Evolutionary conservation across 73 alveolate species (phyloP).

Genomic region (Halteria grandinella): DNA sequence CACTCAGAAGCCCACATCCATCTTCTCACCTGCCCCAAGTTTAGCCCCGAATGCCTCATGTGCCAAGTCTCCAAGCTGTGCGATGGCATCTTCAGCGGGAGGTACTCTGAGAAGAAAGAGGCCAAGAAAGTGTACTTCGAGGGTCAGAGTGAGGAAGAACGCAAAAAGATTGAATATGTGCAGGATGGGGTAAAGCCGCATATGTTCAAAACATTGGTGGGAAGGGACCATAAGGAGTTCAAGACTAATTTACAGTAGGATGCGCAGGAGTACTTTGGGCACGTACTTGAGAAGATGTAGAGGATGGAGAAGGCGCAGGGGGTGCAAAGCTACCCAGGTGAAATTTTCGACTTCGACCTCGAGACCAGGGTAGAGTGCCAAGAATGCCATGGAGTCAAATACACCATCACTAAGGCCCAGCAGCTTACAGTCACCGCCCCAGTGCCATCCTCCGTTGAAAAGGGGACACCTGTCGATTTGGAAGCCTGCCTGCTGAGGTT

Average conservation of each 20-base stretch:
- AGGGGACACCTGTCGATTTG: constrained; percentile 66
- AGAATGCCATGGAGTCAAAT: constrained; percentile 91
- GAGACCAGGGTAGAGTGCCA: constrained; percentile 88
- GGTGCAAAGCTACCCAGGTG: constrained; percentile 74
- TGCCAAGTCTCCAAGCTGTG: constrained; percentile 94
- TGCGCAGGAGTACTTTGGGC: constrained; percentile 95
- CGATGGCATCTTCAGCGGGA: constrained; percentile 94
- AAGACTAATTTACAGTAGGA: constrained; percentile 95
- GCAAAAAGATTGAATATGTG: constrained; percentile 68
- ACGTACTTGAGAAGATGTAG: constrained; percentile 81
- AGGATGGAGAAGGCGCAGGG: constrained; percentile 74
- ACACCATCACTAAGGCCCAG: constrained; percentile 29
- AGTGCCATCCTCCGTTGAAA: constrained; percentile 35
- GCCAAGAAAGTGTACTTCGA: constrained; percentile 69
- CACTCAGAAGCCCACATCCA: constrained; percentile 79
- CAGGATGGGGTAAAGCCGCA: constrained; percentile 97
- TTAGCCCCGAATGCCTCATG: constrained; percentile 83
- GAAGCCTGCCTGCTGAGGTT: constrained; percentile 80
- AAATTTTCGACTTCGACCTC: constrained; percentile 86
- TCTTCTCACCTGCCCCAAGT: constrained; percentile 80
- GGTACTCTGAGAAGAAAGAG: constrained; percentile 89
- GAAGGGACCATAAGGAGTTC: constrained; percentile 97
- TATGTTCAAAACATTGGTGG: constrained; percentile 94
- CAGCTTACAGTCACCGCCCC: constrained; percentile 44
- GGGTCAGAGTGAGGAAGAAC: constrained; percentile 83